Evolutionary conservation across 495 filamentous ascomycete genomes (phyloP).

Genomic region (Neurospora tetraspora): DNA sequence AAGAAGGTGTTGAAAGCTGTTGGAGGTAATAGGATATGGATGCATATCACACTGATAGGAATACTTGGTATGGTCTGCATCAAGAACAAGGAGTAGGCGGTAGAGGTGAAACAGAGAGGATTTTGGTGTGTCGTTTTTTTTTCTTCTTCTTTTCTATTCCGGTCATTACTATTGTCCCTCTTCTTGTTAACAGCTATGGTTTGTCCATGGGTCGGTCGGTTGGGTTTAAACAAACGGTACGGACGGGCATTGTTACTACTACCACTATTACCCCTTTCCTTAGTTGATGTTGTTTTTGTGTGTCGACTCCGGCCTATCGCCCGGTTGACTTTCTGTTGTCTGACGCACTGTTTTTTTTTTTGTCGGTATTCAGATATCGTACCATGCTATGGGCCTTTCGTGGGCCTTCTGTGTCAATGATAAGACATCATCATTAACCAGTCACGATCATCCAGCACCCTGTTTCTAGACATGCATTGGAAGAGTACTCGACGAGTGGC

Average conservation of each 20-base stretch:
- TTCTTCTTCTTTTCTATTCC: background rate
- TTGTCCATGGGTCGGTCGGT: background rate
- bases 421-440: no score
- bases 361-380: background rate
- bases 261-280: background rate
- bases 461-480: background rate
- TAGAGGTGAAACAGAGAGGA: background rate
- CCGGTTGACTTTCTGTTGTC: background rate
- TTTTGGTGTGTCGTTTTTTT: background rate
- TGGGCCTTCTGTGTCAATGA: background rate
- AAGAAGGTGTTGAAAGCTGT: background rate
- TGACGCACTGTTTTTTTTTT: background rate
- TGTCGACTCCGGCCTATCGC: background rate
- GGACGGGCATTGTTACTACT: background rate
- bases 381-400: background rate
- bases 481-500: background rate
- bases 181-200: background rate
- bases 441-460: no score
- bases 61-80: background rate
- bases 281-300: background rate
- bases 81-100: background rate
- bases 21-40: background rate
- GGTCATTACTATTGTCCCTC: background rate
- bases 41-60: background rate
- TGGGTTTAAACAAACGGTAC: background rate